phyloP scores from a whole-genome alignment of 2,329 filamentous ascomycete genomes.

The Ascocoryne sarcoides region DNA sequence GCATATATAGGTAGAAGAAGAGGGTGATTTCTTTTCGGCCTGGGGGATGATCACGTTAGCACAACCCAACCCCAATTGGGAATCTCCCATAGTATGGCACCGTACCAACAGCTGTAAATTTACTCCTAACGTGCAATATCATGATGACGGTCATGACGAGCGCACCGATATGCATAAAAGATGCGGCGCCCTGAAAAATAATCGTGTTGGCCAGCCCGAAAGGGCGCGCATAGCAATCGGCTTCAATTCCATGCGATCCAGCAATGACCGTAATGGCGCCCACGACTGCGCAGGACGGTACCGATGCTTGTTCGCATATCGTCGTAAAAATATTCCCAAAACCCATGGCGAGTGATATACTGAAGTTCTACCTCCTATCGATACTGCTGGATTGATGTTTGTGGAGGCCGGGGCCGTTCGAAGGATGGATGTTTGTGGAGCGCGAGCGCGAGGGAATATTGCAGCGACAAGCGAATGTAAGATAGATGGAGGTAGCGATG shows the following conservation, averaged over 20 bases:
- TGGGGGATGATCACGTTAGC: conserved; percentile 24
- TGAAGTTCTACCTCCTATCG: background rate
- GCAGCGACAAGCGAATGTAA: conserved; percentile 15
- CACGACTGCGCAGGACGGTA: conserved; percentile 81
- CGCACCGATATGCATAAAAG: conserved; percentile 85
- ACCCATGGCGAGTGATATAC: conserved; percentile 48
- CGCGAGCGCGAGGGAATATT: background rate
- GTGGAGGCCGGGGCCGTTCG: conserved; percentile 6
- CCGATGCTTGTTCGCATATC: conserved; percentile 75
- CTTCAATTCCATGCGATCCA: conserved; percentile 68
- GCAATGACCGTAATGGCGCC: conserved; percentile 50
- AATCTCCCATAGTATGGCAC: conserved; percentile 13
- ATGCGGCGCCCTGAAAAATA: conserved; percentile 89
- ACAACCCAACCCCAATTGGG: background rate
- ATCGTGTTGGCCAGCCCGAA: conserved; percentile 97
- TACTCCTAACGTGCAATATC: conserved; percentile 92
- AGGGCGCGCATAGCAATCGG: conserved; percentile 86
- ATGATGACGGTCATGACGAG: conserved; percentile 92
- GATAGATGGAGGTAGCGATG: conserved; percentile 15
- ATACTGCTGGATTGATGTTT: conserved; percentile 11
- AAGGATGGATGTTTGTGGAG: conserved; percentile 7
- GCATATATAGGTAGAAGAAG: conserved; percentile 96
- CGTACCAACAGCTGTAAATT: conserved; percentile 95
- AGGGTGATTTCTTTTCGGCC: conserved; percentile 64
- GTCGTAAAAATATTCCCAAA: conserved; percentile 88